Evolutionary conservation across 805 yeast genomes (phyloP), one percentile per base, ranked within the genome.

Genomic region (Cyberlindnera veronae): DNA sequence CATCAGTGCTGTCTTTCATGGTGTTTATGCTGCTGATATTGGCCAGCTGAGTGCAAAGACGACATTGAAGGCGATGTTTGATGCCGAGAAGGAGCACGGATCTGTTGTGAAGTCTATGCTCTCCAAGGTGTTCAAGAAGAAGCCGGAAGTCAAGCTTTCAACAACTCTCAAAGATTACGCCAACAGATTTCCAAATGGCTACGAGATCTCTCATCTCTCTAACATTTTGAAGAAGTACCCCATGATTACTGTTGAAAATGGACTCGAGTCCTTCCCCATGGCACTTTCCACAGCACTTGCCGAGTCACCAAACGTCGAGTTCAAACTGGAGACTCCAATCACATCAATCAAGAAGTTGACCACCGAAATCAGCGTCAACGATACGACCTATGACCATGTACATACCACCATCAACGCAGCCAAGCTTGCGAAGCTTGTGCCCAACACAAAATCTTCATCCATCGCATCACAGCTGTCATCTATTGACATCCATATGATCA

Each of bases 1-100:
- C 12, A 63, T 84, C 16, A 84, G 95, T 61, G 98, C 96, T 0
- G 64, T 89, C 4, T 68, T 84, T 58, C 88, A 89, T 55, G 99
- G 99, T 0, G 79, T 93, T 1, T 91, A 89, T 60, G 96, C 95
- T 1, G 93, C 87, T n/a, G 95, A 90, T 60, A 70, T 79, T 2
- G 54, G 69, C 6, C 66, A 74, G 41, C 61, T 91, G 35, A 84
- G 95, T 65, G 78, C 83, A 0, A 63, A 74, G 16, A 69, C 84
- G 4, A 69, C 86, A 0, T 57, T 86, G 46, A 79, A 81, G 3
- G 52, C 61, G 9, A 52, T 87, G 49, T 77, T 71, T 34, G 65
- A 74, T 11, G 60, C 80, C 33, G 96, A 89, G 55, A 55, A 63
- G 21, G 61, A 73, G 6, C 64, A 75, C 55, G 86, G 89, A 0